Evolutionary conservation across 2,329 filamentous ascomycete genomes (phyloP).

Genomic region (Stagonosporopsis tanaceti): DNA sequence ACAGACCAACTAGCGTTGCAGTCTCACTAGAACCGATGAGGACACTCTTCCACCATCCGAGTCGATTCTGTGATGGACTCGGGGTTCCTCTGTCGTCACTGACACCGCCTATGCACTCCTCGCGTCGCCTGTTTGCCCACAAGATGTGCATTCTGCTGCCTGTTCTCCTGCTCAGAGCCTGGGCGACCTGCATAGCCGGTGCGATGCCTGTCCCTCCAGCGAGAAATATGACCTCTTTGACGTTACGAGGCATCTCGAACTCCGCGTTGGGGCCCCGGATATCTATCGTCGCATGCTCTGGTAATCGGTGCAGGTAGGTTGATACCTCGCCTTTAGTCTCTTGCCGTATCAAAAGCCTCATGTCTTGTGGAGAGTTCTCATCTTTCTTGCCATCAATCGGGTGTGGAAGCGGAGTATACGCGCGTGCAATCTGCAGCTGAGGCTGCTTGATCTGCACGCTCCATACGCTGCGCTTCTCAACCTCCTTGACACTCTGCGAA

Average conservation of each 20-base stretch:
- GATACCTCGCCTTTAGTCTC: constrained; percentile 86
- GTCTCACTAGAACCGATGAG: constrained; percentile 27
- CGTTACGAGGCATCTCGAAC: constrained; percentile 63
- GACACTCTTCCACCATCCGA: constrained; percentile 41
- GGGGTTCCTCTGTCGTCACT: constrained; percentile 54
- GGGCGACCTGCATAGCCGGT: constrained; percentile 82
- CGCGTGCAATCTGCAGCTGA: constrained; percentile 86
- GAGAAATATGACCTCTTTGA: constrained; percentile 75
- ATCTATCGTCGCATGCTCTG: constrained; percentile 70
- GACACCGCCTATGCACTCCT: constrained; percentile 70
- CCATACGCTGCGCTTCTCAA: constrained; percentile 75
- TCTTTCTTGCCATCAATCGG: constrained; percentile 44
- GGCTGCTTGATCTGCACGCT: constrained; percentile 95
- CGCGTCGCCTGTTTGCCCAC: constrained; percentile 77
- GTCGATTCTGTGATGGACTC: constrained; percentile 15
- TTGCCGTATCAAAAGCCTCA: constrained; percentile 81
- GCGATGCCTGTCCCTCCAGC: constrained; percentile 94
- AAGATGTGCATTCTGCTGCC: constrained; percentile 70
- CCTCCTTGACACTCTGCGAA: constrained; percentile 42
- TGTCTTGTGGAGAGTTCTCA: constrained; percentile 45
- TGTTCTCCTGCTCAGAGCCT: constrained; percentile 63
- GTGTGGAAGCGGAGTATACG: constrained; percentile 87
- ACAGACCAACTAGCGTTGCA: constrained; percentile 12
- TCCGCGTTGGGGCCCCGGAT: constrained; percentile 81
- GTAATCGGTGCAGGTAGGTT: constrained; percentile 74